phyloP scores from a whole-genome alignment of 345 rosid species.

The Eucalyptus tenuipes region DNA sequence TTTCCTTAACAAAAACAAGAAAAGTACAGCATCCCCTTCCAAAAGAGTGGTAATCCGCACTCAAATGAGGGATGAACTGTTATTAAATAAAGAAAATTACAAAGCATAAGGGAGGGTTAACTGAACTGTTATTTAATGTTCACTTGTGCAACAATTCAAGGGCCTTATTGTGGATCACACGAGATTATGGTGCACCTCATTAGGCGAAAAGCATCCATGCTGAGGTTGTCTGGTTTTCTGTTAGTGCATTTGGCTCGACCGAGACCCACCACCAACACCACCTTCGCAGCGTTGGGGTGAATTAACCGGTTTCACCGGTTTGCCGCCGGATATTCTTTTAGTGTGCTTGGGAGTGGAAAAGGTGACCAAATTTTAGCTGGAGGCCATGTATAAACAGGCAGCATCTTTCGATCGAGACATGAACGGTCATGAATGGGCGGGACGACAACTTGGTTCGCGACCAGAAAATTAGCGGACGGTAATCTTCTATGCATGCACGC shows the following conservation, averaged over 20 bases:
- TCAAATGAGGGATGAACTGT: no score
- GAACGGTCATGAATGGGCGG: neutral
- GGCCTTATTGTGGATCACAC: neutral
- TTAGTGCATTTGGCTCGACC: neutral
- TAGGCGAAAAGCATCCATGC: neutral
- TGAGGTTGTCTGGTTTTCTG: neutral
- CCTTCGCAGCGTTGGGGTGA: no score
- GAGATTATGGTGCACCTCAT: neutral
- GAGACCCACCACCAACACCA: neutral
- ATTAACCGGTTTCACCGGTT: neutral
- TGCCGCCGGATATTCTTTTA: neutral
- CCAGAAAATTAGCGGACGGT: neutral
- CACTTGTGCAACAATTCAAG: neutral
- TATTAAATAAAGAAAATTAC: no score
- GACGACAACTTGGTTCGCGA: neutral
- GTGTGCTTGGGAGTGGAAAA: neutral
- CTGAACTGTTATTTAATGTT: neutral
- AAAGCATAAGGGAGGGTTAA: no score
- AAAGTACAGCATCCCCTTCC: no score
- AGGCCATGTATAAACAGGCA: neutral
- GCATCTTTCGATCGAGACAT: neutral
- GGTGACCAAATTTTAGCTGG: neutral
- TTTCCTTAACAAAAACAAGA: no score
- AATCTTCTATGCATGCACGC: neutral
- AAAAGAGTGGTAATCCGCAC: no score